phyloP scores from a whole-genome alignment of 1,284 basidiomycete species.

The Irpex sp. region DNA sequence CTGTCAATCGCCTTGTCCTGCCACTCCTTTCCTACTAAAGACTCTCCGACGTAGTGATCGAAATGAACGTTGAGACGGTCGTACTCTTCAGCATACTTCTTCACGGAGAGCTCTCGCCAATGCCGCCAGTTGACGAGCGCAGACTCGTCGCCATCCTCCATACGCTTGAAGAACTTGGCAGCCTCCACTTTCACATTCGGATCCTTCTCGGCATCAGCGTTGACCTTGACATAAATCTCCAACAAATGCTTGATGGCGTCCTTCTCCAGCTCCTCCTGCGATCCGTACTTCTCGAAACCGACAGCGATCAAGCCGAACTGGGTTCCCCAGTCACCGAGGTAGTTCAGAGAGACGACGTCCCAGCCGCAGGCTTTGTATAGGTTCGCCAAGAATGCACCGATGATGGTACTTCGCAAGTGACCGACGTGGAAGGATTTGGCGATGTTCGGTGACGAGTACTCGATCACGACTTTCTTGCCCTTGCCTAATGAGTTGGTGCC shows the following conservation, averaged over 20 bases:
- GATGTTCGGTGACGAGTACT: constrained; percentile 97
- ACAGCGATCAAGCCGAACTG: constrained; percentile 90
- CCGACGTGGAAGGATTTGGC: constrained; percentile 99
- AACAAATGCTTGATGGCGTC: constrained; percentile 96
- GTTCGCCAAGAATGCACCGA: constrained; percentile 92
- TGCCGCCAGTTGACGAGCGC: constrained; percentile 88
- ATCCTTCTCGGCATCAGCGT: constrained; percentile 76
- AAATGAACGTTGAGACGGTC: constrained; percentile 89
- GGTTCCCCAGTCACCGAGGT: constrained; percentile 93
- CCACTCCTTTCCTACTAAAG: constrained; percentile 77
- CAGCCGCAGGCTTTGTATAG: constrained; percentile 92
- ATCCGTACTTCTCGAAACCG: constrained; percentile 92
- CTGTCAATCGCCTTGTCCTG: constrained; percentile 69
- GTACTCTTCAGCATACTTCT: constrained; percentile 91
- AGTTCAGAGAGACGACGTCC: constrained; percentile 91
- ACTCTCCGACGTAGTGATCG: constrained; percentile 94
- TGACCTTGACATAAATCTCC: constrained; percentile 93
- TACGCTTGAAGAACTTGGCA: constrained; percentile 90
- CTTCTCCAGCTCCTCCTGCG: constrained; percentile 76
- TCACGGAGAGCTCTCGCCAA: constrained; percentile 91
- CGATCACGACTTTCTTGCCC: constrained; percentile 79
- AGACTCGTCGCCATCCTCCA: constrained; percentile 91
- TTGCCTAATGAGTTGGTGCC: constrained; percentile 73
- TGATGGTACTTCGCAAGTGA: constrained; percentile 95
- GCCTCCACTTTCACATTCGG: constrained; percentile 80